phyloP scores from a whole-genome alignment of 163 green algal genomes.

The Chlorella variabilis region DNA sequence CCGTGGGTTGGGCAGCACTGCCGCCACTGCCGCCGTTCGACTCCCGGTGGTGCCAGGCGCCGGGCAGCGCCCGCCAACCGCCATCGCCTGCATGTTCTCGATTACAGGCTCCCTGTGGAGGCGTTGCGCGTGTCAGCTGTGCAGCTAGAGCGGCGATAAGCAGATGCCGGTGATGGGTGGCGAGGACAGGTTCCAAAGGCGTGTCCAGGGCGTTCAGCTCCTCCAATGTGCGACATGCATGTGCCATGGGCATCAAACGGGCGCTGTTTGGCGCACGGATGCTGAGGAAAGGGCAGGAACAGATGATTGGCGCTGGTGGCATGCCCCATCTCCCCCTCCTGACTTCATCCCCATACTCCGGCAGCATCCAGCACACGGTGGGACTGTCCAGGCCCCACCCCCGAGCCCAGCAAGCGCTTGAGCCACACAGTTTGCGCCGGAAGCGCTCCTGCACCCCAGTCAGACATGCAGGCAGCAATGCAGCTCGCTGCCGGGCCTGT shows the following conservation, averaged over 20 bases:
- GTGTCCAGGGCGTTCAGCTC: too few species aligned
- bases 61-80: neutral
- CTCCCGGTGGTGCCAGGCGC: neutral
- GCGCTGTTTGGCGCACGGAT: neutral
- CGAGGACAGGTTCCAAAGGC: too few species aligned
- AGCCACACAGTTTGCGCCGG: neutral
- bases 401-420: too few species aligned
- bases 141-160: neutral
- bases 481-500: neutral
- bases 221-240: constrained; percentile 8
- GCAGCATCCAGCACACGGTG: too few species aligned
- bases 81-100: neutral
- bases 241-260: neutral
- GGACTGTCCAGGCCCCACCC: too few species aligned
- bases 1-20: neutral
- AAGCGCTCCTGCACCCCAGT: neutral
- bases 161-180: too few species aligned
- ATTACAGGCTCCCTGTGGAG: too few species aligned
- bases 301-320: too few species aligned
- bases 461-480: constrained; percentile 32
- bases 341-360: too few species aligned
- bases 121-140: too few species aligned
- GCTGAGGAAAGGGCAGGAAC: neutral
- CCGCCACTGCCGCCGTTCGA: too few species aligned
- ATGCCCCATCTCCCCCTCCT: too few species aligned